phyloP scores from a whole-genome alignment of 495 filamentous ascomycete species.

The Evernia prunastri region DNA sequence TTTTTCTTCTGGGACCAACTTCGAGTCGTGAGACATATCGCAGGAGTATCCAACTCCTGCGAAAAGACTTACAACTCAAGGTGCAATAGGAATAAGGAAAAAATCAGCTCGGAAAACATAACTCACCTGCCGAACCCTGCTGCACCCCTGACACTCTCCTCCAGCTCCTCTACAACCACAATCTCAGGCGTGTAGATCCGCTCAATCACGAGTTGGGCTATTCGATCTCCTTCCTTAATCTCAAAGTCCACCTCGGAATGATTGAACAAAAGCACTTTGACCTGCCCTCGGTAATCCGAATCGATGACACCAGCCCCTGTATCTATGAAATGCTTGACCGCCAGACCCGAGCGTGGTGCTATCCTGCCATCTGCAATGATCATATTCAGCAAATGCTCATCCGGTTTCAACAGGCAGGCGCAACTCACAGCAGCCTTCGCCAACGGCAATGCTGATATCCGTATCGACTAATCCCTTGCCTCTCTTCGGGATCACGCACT shows the following conservation, averaged over 20 bases:
- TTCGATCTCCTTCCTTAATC: slow-evolving; percentile 76
- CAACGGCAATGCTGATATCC: slow-evolving; percentile 81
- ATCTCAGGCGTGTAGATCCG: slow-evolving; percentile 90
- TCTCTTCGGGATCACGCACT: slow-evolving; percentile 67
- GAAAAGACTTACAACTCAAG: no score
- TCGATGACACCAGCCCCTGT: slow-evolving; percentile 94
- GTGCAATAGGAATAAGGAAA: no score
- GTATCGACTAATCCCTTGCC: slow-evolving; percentile 86
- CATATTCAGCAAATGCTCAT: neutral
- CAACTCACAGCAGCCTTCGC: slow-evolving; percentile 73
- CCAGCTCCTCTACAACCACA: slow-evolving; percentile 75
- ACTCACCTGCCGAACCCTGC: neutral
- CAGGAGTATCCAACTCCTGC: no score
- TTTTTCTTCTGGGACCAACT: no score
- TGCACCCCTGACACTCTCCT: slow-evolving; percentile 82
- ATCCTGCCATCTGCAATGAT: slow-evolving; percentile 68
- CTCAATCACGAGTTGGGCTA: slow-evolving; percentile 92
- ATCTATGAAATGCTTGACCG: slow-evolving; percentile 89
- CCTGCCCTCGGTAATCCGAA: slow-evolving; percentile 89
- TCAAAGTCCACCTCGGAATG: slow-evolving; percentile 75
- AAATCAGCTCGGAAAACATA: no score
- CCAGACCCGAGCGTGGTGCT: slow-evolving; percentile 86
- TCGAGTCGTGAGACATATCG: no score
- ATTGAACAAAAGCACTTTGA: slow-evolving; percentile 94
- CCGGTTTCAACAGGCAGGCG: neutral